Evolutionary conservation across 2,329 filamentous ascomycete genomes (phyloP).

Genomic region (Colletotrichum eremochloae): DNA sequence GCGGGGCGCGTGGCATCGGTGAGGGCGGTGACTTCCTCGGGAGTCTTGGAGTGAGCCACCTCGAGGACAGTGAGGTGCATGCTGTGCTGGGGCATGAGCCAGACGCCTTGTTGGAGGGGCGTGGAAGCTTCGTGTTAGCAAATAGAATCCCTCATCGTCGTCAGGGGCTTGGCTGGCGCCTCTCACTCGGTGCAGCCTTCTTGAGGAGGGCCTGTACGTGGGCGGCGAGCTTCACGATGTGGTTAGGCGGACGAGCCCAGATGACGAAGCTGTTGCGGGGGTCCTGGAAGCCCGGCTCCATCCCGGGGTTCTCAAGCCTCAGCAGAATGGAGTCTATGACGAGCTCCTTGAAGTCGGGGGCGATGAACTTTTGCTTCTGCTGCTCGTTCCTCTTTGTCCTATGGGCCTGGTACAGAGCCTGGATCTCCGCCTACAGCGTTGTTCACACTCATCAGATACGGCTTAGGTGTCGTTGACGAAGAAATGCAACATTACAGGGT

Average conservation of each 20-base stretch:
- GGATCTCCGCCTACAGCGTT: constrained; percentile 70
- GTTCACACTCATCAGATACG: constrained; percentile 5
- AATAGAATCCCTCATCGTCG: background rate
- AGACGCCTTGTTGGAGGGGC: constrained; percentile 70
- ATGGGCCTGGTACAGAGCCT: constrained; percentile 79
- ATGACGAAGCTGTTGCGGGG: constrained; percentile 86
- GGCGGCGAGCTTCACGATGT: constrained; percentile 75
- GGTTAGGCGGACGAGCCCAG: constrained; percentile 85
- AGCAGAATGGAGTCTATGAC: constrained; percentile 82
- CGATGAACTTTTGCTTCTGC: constrained; percentile 80
- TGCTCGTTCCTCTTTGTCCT: constrained; percentile 81
- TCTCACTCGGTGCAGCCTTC: constrained; percentile 77
- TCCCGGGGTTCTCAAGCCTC: constrained; percentile 73
- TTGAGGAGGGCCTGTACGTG: constrained; percentile 77
- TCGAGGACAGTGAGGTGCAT: constrained; percentile 92
- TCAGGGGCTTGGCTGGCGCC: background rate
- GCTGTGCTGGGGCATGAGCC: constrained; percentile 84
- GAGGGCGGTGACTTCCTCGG: constrained; percentile 75
- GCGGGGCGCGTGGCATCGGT: constrained; percentile 68
- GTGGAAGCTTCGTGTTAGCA: background rate
- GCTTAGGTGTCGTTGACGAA: too few species aligned
- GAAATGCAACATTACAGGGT: constrained; percentile 68
- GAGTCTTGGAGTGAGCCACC: constrained; percentile 82
- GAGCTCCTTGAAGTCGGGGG: constrained; percentile 76
- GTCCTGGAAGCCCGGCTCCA: constrained; percentile 80